Evolutionary conservation across 352 stramenopile species (phyloP), one percentile per base, ranked within the genome.

Genomic region (Phytopythium boreale): DNA sequence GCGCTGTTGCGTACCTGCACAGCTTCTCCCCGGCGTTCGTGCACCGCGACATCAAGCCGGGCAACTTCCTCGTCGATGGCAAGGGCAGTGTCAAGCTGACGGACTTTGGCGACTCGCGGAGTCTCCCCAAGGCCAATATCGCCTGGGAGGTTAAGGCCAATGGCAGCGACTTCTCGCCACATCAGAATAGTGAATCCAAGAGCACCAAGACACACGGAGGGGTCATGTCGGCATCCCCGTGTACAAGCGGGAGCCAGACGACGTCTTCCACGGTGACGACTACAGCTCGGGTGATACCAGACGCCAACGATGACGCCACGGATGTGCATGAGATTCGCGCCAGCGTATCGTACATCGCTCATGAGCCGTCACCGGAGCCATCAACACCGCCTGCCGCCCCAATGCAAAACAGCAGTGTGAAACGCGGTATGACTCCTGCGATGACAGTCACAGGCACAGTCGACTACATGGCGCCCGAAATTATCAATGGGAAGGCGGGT

Each of bases 381-480:
- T 14, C n/a, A 50, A n/a, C 44, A 11, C 39, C 31, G 10, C 31
- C 63, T 62, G 64, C 41, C 12, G 56, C 31, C 31, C 70, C 57
- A 2, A 17, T 22, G 0, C 24, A 6, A 22, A 24, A 4, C 15
- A 56, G 2, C 49, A 9, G 26, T 1, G 49, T 4, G 2, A 10
- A 53, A 10, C 47, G 22, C 62, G 15, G 79, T n/a, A 66, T 77
- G 12, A 17, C n/a, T 56, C 71, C 59, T 41, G 66, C 75, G 52
- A 77, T 86, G 76, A 83, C 76, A 14, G 82, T 92, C 1, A 81
- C 82, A 29, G 84, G 84, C 1, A 92, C 84, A 0, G 78, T 87
- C 1, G 74, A 87, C 26, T 90, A 90, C 67, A 93, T 93, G 83
- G 83, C 84, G 11, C 84, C 84, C 0, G 84, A 93, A 60, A 68